Evolutionary conservation across 768 basidiomycete genomes (phyloP).

Genomic region (Dictyophora rubrovolvata): DNA sequence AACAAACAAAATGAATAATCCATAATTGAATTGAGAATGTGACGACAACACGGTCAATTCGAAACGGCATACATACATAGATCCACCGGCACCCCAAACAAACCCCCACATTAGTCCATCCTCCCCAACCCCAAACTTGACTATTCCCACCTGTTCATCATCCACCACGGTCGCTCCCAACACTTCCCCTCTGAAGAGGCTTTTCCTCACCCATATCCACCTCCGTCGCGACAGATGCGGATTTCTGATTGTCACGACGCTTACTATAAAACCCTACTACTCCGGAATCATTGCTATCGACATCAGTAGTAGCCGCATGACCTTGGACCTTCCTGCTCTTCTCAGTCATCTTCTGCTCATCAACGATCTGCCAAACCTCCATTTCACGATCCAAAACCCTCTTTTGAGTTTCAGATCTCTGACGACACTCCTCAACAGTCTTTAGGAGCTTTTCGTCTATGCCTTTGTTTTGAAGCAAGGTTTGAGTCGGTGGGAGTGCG

Average conservation of each 20-base stretch:
- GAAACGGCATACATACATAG: no score
- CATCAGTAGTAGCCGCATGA: not conserved
- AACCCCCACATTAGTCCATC: no score
- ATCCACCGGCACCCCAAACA: no score
- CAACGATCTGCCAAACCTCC: slow-evolving; percentile 9
- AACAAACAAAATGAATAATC: no score
- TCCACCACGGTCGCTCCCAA: slow-evolving; percentile 8
- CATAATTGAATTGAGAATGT: no score
- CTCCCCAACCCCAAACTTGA: not conserved
- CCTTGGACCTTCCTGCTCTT: not conserved
- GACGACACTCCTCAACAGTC: slow-evolving; percentile 4
- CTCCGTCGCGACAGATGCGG: not conserved
- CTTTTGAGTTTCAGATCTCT: slow-evolving; percentile 3
- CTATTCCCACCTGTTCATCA: not conserved
- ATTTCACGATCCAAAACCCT: slow-evolving; percentile 5
- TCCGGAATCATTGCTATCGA: not conserved
- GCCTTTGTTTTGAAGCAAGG: not conserved
- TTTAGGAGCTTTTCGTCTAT: not conserved
- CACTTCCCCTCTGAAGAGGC: slow-evolving; percentile 6
- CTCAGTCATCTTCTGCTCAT: slow-evolving; percentile 4
- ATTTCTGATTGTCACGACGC: not conserved
- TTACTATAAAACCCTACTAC: not conserved
- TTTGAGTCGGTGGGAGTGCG: not conserved
- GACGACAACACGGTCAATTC: no score
- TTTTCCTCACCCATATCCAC: slow-evolving; percentile 2